Evolutionary conservation across 495 filamentous ascomycete species (phyloP), one percentile per base, ranked within the genome.

Genomic region (Hypoxylon fragiforme): DNA sequence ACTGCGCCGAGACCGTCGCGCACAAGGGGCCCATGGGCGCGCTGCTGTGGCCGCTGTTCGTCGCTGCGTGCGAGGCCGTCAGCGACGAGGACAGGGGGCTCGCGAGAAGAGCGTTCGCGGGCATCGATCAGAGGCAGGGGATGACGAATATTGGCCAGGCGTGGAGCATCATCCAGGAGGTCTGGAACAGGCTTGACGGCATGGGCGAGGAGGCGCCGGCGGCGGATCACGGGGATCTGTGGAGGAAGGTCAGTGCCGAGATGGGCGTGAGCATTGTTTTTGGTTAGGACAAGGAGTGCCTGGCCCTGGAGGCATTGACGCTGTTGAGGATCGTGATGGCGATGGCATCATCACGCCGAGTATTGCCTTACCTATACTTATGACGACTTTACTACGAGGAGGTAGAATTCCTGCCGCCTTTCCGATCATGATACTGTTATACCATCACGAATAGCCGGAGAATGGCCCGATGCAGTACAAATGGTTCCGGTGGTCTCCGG

Each of bases 91-190:
- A 81, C 38, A 63, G 77, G 14, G 52, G 41, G 2, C 65, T 82
- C 7, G 78, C 81, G 1, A 56, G 64, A 11, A 64, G 63, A 18
- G 76, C 77, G 2, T 85, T 83, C 50, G 60, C 53, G 0, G 76
- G 75, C 26, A 69, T 81, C 1, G 73, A 77, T 22, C 71, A 64
- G 46, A 56, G 81, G 21, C 82, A 85, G 56, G 81, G 81, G 21
- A 85, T 85, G 82, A 77, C 70, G 49, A 85, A 84, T 62, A 83
- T 85, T 44, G 75, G 73, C 37, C 66, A 78, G 44, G 78, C 79
- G 11, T 80, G 81, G 78, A 75, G 75, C 35, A 75, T 85, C 19
- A 71, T 81, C 12, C 63, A 77, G 55, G 81, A 83, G 59, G 77
- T 85, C 12, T 85, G 82, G 82, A 69, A 67, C 38, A 65, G 79